phyloP scores from a whole-genome alignment of 225 moss, liverwort and hornwort species.

The Polytrichum commune region DNA sequence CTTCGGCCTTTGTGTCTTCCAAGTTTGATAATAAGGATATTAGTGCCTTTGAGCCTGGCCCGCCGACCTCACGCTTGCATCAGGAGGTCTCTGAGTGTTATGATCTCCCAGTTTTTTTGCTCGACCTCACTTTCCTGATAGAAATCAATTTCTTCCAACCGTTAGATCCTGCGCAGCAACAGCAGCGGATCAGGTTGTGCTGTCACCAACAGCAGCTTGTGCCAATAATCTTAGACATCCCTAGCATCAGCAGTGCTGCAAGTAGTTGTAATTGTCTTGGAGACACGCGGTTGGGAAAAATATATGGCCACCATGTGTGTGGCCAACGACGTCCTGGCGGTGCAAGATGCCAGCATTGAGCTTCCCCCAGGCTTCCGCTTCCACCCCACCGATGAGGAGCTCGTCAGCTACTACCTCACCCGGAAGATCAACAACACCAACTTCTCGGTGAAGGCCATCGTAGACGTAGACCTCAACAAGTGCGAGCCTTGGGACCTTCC shows the following conservation, averaged over 20 bases:
- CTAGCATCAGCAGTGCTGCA: too few relatives aligned
- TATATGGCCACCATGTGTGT: slow-evolving; percentile 61
- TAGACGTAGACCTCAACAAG: slow-evolving; percentile 53
- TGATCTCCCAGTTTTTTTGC: too few relatives aligned
- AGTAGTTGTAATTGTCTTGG: too few relatives aligned
- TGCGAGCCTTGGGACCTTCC: slow-evolving; percentile 62
- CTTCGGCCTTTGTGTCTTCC: too few relatives aligned
- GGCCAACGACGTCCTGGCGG: slow-evolving; percentile 27
- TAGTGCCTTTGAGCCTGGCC: too few relatives aligned
- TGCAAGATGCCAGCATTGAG: slow-evolving; percentile 42
- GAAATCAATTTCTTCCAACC: too few relatives aligned
- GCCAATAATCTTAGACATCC: too few relatives aligned
- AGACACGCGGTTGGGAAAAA: neutral
- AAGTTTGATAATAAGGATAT: too few relatives aligned
- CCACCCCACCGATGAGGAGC: slow-evolving; percentile 59
- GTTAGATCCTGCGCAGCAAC: neutral
- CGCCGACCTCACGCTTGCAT: too few relatives aligned
- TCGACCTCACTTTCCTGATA: neutral
- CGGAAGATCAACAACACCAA: slow-evolving; percentile 35
- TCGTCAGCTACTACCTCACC: slow-evolving; percentile 43
- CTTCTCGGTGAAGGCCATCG: slow-evolving; percentile 44
- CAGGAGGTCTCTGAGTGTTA: too few relatives aligned
- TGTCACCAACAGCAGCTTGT: too few relatives aligned
- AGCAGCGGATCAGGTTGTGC: neutral
- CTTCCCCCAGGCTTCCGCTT: slow-evolving; percentile 58